Percentiles rank a stretch among this genome's conserved stretches.
Conservation (phyloP, 1,139 yeast genomes). For the Yamadazyma atlantica region DNA sequence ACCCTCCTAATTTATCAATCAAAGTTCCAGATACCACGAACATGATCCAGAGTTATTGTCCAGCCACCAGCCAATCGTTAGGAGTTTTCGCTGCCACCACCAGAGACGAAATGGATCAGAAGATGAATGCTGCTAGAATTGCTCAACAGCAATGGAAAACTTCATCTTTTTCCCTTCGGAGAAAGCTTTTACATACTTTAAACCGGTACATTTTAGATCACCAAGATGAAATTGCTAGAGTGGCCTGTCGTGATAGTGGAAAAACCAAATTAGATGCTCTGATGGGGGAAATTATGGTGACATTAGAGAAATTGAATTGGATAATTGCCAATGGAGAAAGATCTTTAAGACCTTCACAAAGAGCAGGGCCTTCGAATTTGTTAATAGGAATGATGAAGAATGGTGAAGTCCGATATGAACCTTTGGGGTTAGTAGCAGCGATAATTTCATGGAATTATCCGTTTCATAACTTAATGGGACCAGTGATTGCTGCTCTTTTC, state of each 20-base stretch:
- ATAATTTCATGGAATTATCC: constrained; percentile 97
- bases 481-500: constrained; percentile 81
- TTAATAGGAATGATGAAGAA: constrained; percentile 72
- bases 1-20: constrained; percentile 53
- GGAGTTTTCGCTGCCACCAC: constrained; percentile 69
- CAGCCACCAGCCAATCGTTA: constrained; percentile 89
- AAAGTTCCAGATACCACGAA: constrained; percentile 58
- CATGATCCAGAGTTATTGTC: constrained; percentile 82
- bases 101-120: constrained; percentile 65
- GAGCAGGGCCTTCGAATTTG: constrained; percentile 86
- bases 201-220: constrained; percentile 71
- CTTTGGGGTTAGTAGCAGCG: constrained; percentile 86
- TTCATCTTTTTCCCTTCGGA: constrained; percentile 59
- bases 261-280: constrained; percentile 94
- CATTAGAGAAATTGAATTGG: constrained; percentile 91
- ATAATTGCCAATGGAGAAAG: constrained; percentile 77
- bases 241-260: constrained; percentile 95
- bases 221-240: constrained; percentile 83
- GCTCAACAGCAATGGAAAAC: constrained; percentile 66
- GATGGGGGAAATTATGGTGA: constrained; percentile 93
- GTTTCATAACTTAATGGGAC: constrained; percentile 89
- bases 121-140: constrained; percentile 51
- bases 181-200: constrained; percentile 69
- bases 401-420: constrained; percentile 92
- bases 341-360: constrained; percentile 64